A percentile compares a stretch with the other conserved stretches of the same genome.
Conservation (phyloP, 1,284 basidiomycete species). For the Ganoderma multipileum region DNA sequence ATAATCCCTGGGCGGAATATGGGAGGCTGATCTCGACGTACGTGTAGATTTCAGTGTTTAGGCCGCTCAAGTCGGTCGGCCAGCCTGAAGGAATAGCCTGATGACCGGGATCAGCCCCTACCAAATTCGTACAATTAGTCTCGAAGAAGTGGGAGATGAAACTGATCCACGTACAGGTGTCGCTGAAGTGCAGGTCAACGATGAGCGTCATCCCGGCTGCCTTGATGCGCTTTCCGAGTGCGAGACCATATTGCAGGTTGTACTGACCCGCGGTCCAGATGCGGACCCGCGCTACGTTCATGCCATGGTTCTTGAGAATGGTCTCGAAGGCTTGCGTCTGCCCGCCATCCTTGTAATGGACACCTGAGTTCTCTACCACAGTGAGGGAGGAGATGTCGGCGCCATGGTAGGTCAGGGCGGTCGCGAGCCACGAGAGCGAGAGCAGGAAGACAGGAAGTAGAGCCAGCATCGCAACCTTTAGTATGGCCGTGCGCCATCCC, state of each 20-base stretch:
- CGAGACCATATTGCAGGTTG: slow-evolving; percentile 59
- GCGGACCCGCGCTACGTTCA: slow-evolving; percentile 63
- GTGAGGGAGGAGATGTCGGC: slow-evolving; percentile 67
- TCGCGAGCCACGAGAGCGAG: slow-evolving; percentile 24
- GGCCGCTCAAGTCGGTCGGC: slow-evolving; percentile 55
- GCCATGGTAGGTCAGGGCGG: slow-evolving; percentile 54
- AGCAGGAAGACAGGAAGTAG: slow-evolving; percentile 26
- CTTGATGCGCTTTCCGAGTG: slow-evolving; percentile 60
- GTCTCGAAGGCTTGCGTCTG: slow-evolving; percentile 54
- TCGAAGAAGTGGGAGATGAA: slow-evolving; percentile 41
- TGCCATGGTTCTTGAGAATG: slow-evolving; percentile 60
- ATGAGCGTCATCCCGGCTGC: slow-evolving; percentile 64
- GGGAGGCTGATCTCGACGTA: slow-evolving; percentile 34
- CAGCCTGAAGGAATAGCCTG: slow-evolving; percentile 66
- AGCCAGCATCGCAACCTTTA: slow-evolving; percentile 11
- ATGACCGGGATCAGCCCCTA: slow-evolving; percentile 70
- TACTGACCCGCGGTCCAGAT: slow-evolving; percentile 69
- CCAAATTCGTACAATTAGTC: neutral
- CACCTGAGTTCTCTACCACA: slow-evolving; percentile 58
- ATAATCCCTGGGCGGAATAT: neutral
- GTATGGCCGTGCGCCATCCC: neutral
- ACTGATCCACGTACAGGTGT: slow-evolving; percentile 53
- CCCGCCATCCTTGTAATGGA: slow-evolving; percentile 55
- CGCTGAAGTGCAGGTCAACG: slow-evolving; percentile 69
- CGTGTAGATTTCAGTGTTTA: slow-evolving; percentile 64